Base-by-base conservation (phyloP, 2,329 filamentous ascomycete species). In the Xylaria sp. region DNA sequence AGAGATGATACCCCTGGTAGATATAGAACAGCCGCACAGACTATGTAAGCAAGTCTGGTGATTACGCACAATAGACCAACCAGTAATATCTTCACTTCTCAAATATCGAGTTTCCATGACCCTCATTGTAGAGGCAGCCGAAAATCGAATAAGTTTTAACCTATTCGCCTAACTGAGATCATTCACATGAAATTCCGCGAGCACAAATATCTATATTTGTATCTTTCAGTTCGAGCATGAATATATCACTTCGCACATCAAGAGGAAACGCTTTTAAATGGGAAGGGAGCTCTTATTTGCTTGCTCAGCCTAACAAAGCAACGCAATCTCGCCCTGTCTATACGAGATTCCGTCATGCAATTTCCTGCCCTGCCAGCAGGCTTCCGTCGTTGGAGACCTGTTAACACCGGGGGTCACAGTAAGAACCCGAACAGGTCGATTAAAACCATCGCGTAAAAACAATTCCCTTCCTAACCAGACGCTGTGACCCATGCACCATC, bases 1-100 rank as follows among this genome's bases (percentile, higher is more conserved):
- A 68, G 58, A 69, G 25, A 69, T 73, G 65, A 73, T 74, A 72
- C 65, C 70, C 67, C 10, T 13, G 3, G 39, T 67, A 59, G 52
- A 48, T 66, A 4, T 65, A 65, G 13, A 56, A 59, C 25, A 28
- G 18, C 28, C 25, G 5, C 28, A 23, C 37, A 56, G 34, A 23
- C 18, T n/a, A 6, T 37, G 12, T 18, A 56, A 8, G 13, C 28
- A 56, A 8, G 7, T 28, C 34, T 7, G 3, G 1, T 7, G 1
- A 2, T 46, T 46, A 20, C 39, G 23, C 7, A 13, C 12, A 23
- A 50, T 44, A 13, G 13, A 15, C 7, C 41, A 15, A 13, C 15
- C 4, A 41, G 41, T 15, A 44, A 18, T n/a, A 7, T 18, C 18
- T 25, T 46, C 15, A 46, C 39, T 6, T 44, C 41, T 46, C 9